Conservation (phyloP, 306 rosid genomes). For the Datisca glomerata region DNA sequence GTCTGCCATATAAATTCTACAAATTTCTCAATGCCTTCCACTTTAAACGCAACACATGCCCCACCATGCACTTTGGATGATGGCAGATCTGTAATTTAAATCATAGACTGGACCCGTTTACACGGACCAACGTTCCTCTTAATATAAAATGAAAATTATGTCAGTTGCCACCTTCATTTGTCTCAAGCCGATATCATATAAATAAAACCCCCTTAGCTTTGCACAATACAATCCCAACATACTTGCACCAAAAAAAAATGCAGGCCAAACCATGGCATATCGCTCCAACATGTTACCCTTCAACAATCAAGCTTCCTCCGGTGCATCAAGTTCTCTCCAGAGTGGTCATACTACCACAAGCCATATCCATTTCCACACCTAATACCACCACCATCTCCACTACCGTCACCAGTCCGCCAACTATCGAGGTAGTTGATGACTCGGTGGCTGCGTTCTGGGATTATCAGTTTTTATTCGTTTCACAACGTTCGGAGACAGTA, state of each 20-base stretch:
- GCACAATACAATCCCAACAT: too few species aligned
- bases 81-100: slow-evolving; percentile 16
- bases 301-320: slow-evolving; percentile 22
- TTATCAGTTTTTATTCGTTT: slow-evolving; percentile 68
- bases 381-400: slow-evolving; percentile 1
- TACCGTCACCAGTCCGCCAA: slow-evolving; percentile 10
- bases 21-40: slow-evolving; percentile 32
- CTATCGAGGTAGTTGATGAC: slow-evolving; percentile 29
- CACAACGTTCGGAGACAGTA: slow-evolving; percentile 50
- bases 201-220: background rate
- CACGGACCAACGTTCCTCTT: background rate
- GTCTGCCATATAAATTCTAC: slow-evolving; percentile 56
- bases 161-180: background rate
- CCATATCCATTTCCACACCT: slow-evolving; percentile 33
- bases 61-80: slow-evolving; percentile 35
- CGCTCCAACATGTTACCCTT: slow-evolving; percentile 22
- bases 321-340: slow-evolving; percentile 10
- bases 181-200: background rate
- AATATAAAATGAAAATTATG: background rate
- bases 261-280: slow-evolving; percentile 25
- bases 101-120: background rate
- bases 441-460: slow-evolving; percentile 60
- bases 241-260: too few species aligned
- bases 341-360: slow-evolving; percentile 17
- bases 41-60: slow-evolving; percentile 12